Conservation (phyloP, 2,329 filamentous ascomycete species). For the Aspergillus glaucus region DNA sequence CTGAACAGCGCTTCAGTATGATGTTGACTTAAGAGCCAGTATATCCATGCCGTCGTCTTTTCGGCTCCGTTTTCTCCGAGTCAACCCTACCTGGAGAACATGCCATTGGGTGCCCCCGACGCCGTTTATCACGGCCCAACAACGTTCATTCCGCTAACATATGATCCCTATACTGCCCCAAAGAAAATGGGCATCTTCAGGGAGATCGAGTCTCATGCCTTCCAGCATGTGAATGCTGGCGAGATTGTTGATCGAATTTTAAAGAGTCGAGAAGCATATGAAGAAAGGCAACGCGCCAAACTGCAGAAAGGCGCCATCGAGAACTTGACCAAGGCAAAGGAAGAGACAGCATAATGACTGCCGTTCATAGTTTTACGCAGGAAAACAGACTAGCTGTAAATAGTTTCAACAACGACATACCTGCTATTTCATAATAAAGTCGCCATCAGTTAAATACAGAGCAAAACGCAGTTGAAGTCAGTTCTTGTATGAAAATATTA, state of each 20-base stretch:
- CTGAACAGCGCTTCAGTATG: background rate
- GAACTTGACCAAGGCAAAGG: constrained; percentile 55
- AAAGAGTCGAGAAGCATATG: constrained; percentile 78
- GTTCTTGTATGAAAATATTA: too few species aligned
- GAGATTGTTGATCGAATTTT: constrained; percentile 89
- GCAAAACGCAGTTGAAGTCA: too few species aligned
- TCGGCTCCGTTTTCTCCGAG: constrained; percentile 82
- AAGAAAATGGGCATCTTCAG: constrained; percentile 79
- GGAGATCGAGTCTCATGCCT: constrained; percentile 70
- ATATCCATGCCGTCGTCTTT: constrained; percentile 81
- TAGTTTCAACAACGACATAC: background rate
- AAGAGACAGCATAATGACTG: constrained; percentile 35
- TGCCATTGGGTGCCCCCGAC: constrained; percentile 68
- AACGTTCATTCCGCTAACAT: constrained; percentile 71
- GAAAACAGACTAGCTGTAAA: background rate
- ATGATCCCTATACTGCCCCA: constrained; percentile 73
- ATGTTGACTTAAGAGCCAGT: constrained; percentile 46
- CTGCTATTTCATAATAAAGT: too few species aligned
- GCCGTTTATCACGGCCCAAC: constrained; percentile 96
- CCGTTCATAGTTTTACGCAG: background rate
- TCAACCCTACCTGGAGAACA: constrained; percentile 65
- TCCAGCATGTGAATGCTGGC: constrained; percentile 81
- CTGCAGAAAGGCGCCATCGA: constrained; percentile 78
- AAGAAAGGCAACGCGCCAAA: constrained; percentile 85
- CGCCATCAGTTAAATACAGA: too few species aligned